Evolutionary conservation across 352 stramenopile species (phyloP), one percentile per base, ranked within the genome.

Genomic region (Phytophthora ramorum): DNA sequence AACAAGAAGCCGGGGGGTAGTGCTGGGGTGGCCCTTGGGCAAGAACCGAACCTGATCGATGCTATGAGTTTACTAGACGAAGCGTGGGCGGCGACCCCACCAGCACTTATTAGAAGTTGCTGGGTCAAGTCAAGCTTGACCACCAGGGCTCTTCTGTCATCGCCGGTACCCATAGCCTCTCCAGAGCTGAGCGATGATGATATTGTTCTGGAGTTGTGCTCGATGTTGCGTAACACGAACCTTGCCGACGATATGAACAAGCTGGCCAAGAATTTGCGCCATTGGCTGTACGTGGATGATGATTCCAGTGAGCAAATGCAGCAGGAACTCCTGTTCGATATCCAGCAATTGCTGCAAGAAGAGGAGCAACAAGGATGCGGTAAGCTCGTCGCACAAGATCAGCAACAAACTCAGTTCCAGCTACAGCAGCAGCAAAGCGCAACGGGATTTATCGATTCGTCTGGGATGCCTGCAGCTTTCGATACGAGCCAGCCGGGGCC

Each of bases 281-380:
- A 71, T 30, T 85, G 76, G 76, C 47, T 85, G 32, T 46, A 70
- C 45, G 57, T 69, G 10, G 73, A 85, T 44, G 73, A 78, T 61
- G 76, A 85, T 59, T 72, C 69, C 14, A 85, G 76, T 48, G 76
- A 83, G 30, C 71, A 73, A 46, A 85, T 85, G 76, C 76, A 85
- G 43, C 76, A 85, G 40, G 67, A 82, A 54, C 35, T 85, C 20
- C 53, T 85, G 9, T 69, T 73, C 19, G 71, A 83, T 34, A 75
- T 85, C 0, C 71, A 85, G 56, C 61, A 68, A 17, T 40, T 85
- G 35, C 46, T 85, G 13, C 70, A 80, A 35, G 73, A 82, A 40
- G 76, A 85, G n/a, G 60, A 80, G 32, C 51, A 79, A 34, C 45
- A 65, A 44, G 52, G 16, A 51, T 47, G 16, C 35, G 46, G 19